Evolutionary conservation across 139 green algal genomes (phyloP).

Genomic region (Chlorella sp.): DNA sequence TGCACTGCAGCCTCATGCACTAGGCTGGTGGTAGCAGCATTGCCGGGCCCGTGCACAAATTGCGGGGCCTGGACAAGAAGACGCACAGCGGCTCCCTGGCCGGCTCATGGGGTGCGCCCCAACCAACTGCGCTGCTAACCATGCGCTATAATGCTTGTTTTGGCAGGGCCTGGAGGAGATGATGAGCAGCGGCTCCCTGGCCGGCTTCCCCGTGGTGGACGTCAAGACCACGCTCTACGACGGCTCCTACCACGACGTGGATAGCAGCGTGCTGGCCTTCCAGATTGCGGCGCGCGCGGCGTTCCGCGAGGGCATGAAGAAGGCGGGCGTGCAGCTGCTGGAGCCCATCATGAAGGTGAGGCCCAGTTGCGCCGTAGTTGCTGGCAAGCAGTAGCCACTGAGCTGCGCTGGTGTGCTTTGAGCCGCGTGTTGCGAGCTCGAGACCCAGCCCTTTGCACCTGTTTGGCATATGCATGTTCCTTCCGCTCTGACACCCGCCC

Average conservation of each 20-base stretch:
- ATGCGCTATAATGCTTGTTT: no score
- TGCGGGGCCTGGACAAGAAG: background rate
- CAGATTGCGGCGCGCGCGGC: constrained; percentile 90
- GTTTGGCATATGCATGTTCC: background rate
- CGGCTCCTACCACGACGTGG: constrained; percentile 98
- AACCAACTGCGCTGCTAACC: no score
- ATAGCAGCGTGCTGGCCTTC: constrained; percentile 98
- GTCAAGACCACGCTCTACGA: constrained; percentile 88
- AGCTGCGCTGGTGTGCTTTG: background rate
- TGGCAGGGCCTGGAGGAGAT: constrained; percentile 94
- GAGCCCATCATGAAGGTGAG: constrained; percentile 97
- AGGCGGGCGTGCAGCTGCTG: constrained; percentile 89
- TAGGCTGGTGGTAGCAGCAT: background rate
- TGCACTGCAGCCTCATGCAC: background rate
- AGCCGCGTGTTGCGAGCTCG: no score
- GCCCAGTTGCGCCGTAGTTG: background rate
- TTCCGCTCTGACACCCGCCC: no score
- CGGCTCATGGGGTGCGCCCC: no score
- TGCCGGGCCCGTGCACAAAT: background rate
- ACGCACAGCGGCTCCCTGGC: background rate
- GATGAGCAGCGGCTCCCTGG: constrained; percentile 91
- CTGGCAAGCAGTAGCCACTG: background rate
- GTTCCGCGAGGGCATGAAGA: constrained; percentile 91
- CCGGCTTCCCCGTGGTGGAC: constrained; percentile 97
- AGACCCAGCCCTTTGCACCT: background rate